Evolutionary conservation across 192 early-diverging fungal species (phyloP).

Genomic region (Coemansia sp.): DNA sequence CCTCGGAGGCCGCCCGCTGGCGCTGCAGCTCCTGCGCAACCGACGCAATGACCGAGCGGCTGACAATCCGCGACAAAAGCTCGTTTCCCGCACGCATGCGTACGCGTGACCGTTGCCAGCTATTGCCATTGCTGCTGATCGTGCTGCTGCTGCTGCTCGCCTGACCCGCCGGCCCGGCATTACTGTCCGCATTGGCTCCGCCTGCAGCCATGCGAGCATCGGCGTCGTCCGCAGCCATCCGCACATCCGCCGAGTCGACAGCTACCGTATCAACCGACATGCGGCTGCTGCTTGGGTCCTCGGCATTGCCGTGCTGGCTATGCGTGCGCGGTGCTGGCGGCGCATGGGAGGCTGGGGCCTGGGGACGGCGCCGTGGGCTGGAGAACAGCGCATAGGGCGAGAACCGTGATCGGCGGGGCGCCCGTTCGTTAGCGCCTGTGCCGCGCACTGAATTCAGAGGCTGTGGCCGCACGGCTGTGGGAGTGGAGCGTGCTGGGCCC

Average conservation of each 20-base stretch:
- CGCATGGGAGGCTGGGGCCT: no score
- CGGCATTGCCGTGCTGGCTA: no score
- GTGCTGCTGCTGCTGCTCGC: background rate
- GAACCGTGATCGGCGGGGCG: constrained; percentile 13
- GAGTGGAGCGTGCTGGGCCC: background rate
- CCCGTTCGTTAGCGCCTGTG: background rate
- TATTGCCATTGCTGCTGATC: background rate
- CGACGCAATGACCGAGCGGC: constrained; percentile 29
- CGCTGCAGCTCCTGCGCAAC: constrained; percentile 37
- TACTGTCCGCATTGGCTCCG: background rate
- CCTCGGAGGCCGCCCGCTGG: background rate
- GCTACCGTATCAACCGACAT: background rate
- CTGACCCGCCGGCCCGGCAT: background rate
- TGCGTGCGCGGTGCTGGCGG: no score
- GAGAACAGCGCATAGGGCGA: constrained; percentile 19
- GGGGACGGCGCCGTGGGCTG: background rate
- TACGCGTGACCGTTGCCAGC: background rate
- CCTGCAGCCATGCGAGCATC: background rate
- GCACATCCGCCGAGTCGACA: background rate
- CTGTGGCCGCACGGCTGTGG: background rate
- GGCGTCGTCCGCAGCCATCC: background rate
- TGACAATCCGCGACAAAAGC: constrained; percentile 35
- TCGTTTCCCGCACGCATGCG: constrained; percentile 25
- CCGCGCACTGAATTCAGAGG: constrained; percentile 4
- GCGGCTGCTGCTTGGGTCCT: background rate